Evolutionary conservation across 2,329 filamentous ascomycete genomes (phyloP), one percentile per base, ranked within the genome.

Genomic region (Fusarium euwallaceae): DNA sequence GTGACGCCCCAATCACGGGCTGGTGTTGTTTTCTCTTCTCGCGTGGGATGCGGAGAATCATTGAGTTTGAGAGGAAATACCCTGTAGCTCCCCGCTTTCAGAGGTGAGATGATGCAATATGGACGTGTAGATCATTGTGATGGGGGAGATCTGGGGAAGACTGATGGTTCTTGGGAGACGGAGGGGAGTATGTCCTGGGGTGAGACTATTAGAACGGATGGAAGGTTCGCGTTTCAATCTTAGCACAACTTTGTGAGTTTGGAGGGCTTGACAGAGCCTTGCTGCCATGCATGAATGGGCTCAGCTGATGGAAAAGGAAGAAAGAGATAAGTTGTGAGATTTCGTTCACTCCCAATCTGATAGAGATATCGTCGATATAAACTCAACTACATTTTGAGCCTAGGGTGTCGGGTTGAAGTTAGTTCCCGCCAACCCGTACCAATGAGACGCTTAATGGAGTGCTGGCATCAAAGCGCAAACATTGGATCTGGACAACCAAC

Each of bases 41-140:
- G 10, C 48, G 10, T 11, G 24, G 10, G 17, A 53, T 53, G 48
- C 48, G 48, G 48, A 53, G 48, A 53, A 53, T 53, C 27, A 32
- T 20, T 20, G 1, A 53, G 27, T 3, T 29, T 32, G 9, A 32
- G 16, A 32, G 27, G 29, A 10, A 32, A 32, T 53, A 53, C 48
- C 48, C 48, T 53, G 48, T 53, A 53, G 27, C 27, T 53, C 27
- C 27, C 48, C 48, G 48, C 48, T 32, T 53, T 53, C 24, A 53
- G 48, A 53, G 2, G 27, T 29, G 27, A 53, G 24, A 11, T 53
- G 48, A 29, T 53, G 17, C 17, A n/a, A 51, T 5, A 5, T 17
- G 43, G 2, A n/a, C 17, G 24, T 3, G 16, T 29, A 51, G 45
- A 29, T 51, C 22, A 7, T 32, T 2, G 2, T 1, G 48, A 32